Base-by-base conservation (phyloP, 2,329 filamentous ascomycete genomes). In the Penicillium hordei region DNA sequence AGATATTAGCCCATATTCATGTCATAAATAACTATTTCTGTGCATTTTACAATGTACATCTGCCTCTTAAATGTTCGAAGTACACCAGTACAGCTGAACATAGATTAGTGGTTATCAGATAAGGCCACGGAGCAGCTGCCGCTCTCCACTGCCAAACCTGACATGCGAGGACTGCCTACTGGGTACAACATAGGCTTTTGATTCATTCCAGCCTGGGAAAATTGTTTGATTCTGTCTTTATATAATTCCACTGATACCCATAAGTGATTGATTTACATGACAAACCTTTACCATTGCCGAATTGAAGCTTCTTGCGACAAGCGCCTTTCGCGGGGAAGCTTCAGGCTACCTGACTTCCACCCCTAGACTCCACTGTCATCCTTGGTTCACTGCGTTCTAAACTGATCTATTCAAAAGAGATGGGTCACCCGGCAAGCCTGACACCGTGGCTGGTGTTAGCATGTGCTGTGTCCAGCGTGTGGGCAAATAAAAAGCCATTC, bases 401-500 rank as follows among this genome's bases (percentile, higher is more conserved):
- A 29, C 45, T 36, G 40, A 45, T 46, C 40, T 21, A n/a, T 34
- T 43, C 19, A 6, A 21, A 29, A 40, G 58, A 60, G n/a, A 75
- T 75, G 72, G 59, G 61, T 40, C 65, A 57, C 44, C 62, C 58
- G 45, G 61, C 58, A 48, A 58, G 58, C 13, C 54, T 72, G 19
- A 48, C 68, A 10, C 66, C 70, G 10, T 67, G 74, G 58, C 62
- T 77, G 34, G 65, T 68, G 23, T 56, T 77, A 55, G 66, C 69
- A 19, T 72, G 65, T 54, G 68, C 68, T 27, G 65, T 63, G 25
- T 67, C 73, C 5, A 64, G 63, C 48, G 78, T 76, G 54, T 73
- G 82, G 58, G 83, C 81, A 46, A 83, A 75, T 66, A 82, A 83
- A 67, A 82, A 82, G 64, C 76, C 81, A 21, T 96, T 96, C 79